Conservation (phyloP, 2,329 filamentous ascomycete species). For the Cladosporium sp. region DNA sequence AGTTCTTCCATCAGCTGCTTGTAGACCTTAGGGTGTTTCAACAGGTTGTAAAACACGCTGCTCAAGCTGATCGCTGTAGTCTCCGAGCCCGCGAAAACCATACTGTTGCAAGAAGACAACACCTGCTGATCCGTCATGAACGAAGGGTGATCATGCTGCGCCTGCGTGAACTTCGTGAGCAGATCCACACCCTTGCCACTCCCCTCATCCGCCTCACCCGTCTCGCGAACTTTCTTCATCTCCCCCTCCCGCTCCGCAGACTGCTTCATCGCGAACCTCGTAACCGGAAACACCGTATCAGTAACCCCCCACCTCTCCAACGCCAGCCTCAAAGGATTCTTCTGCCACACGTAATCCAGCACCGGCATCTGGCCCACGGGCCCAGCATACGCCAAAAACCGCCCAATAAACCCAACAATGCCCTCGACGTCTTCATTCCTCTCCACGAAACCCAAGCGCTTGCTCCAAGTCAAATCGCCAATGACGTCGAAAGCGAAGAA, state of each 20-base stretch:
- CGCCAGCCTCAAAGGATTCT: slow-evolving; percentile 68
- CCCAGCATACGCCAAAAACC: slow-evolving; percentile 66
- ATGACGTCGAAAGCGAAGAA: slow-evolving; percentile 81
- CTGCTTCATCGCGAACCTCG: slow-evolving; percentile 63
- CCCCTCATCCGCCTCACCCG: slow-evolving; percentile 34
- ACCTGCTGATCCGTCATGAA: slow-evolving; percentile 69
- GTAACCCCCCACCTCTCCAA: slow-evolving; percentile 62
- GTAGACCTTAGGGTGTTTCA: slow-evolving; percentile 58
- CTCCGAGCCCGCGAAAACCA: slow-evolving; percentile 70
- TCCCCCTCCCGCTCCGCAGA: slow-evolving; percentile 60
- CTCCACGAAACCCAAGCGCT: slow-evolving; percentile 70
- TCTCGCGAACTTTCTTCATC: slow-evolving; percentile 43
- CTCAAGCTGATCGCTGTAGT: slow-evolving; percentile 72
- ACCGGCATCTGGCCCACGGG: slow-evolving; percentile 68
- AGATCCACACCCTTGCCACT: slow-evolving; percentile 51
- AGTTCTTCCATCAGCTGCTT: slow-evolving; percentile 56
- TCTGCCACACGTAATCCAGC: slow-evolving; percentile 64
- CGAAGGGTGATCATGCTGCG: slow-evolving; percentile 60
- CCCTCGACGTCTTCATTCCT: slow-evolving; percentile 70
- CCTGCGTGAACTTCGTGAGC: slow-evolving; percentile 67
- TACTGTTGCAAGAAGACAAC: slow-evolving; percentile 65
- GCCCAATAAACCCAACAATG: slow-evolving; percentile 61
- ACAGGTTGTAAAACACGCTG: slow-evolving; percentile 67
- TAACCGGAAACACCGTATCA: slow-evolving; percentile 67
- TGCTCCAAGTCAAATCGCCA: slow-evolving; percentile 70